Conservation (phyloP, 139 green algal genomes). For the Picochlorum sp. region DNA sequence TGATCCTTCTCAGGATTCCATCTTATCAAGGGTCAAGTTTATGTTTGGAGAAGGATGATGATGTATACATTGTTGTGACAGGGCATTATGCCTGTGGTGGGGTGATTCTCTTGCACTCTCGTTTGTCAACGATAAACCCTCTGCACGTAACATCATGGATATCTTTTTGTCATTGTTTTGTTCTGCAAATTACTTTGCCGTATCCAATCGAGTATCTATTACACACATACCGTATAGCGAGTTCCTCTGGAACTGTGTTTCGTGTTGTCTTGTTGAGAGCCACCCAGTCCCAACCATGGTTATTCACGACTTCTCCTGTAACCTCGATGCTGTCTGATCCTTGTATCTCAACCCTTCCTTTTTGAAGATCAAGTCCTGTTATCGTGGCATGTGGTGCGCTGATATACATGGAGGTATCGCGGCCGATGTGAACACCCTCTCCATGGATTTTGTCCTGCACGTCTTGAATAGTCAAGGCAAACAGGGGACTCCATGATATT, state of each 20-base stretch:
- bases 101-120: background rate
- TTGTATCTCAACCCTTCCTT: conserved; percentile 66
- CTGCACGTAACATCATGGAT: background rate
- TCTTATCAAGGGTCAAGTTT: conserved; percentile 81
- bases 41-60: conserved; percentile 63
- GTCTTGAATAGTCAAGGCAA: conserved; percentile 60
- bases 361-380: conserved; percentile 48
- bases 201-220: no score
- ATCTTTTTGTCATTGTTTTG: background rate
- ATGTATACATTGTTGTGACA: background rate
- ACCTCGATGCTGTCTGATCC: conserved; percentile 40
- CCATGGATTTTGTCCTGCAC: conserved; percentile 49
- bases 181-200: background rate
- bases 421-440: conserved; percentile 32
- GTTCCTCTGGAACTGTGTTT: conserved; percentile 33
- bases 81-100: no score
- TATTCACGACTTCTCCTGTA: conserved; percentile 54
- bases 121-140: background rate
- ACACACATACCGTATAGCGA: conserved; percentile 42
- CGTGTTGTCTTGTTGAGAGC: conserved; percentile 29
- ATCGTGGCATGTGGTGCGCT: conserved; percentile 52
- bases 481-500: conserved; percentile 67
- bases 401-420: conserved; percentile 56
- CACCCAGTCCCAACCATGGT: conserved; percentile 72
- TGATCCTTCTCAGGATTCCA: conserved; percentile 86